These are phyloP conservation scores for Ascochyta lentis DNA, from an alignment of 2,329 filamentous ascomycete genomes.

Conservation along the genomic window DNA sequence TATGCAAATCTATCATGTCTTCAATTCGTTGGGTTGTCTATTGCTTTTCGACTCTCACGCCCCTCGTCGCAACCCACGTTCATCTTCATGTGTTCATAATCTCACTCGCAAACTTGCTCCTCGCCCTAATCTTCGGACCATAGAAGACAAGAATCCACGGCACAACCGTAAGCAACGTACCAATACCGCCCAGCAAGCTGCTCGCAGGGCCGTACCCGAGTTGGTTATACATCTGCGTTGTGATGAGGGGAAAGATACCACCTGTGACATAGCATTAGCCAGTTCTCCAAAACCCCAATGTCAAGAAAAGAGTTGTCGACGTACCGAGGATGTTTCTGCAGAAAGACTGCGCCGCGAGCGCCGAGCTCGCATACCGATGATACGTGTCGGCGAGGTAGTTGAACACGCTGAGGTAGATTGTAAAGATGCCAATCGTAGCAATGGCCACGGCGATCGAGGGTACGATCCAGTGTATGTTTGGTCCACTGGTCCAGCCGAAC, in stretches of 20 bases:
- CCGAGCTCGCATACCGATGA: slow-evolving; percentile 82
- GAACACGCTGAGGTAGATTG: slow-evolving; percentile 79
- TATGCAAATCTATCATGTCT: too few species aligned
- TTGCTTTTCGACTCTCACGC: not conserved
- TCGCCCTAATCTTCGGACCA: slow-evolving; percentile 75
- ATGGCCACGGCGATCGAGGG: slow-evolving; percentile 73
- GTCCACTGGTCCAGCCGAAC: slow-evolving; percentile 74
- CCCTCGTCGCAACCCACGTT: not conserved
- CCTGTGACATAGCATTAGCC: slow-evolving; percentile 40
- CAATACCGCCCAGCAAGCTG: slow-evolving; percentile 77
- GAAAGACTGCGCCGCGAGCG: slow-evolving; percentile 84
- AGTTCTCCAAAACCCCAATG: not conserved
- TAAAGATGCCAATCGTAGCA: slow-evolving; percentile 84
- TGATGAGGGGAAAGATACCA: slow-evolving; percentile 81
- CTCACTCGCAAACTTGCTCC: slow-evolving; percentile 74
- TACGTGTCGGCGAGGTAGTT: slow-evolving; percentile 94
- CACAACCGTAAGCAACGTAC: slow-evolving; percentile 72
- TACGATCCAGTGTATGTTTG: slow-evolving; percentile 72
- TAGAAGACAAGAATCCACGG: slow-evolving; percentile 86
- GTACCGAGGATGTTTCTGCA: slow-evolving; percentile 78
- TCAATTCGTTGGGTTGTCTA: not conserved
- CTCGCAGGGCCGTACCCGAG: slow-evolving; percentile 75
- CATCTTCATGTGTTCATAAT: slow-evolving; percentile 31
- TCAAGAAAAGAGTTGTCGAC: not conserved
- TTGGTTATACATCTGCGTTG: slow-evolving; percentile 72